Base-by-base conservation (phyloP, 2,329 filamentous ascomycete genomes). In the Paraconiothyrium sp. region DNA sequence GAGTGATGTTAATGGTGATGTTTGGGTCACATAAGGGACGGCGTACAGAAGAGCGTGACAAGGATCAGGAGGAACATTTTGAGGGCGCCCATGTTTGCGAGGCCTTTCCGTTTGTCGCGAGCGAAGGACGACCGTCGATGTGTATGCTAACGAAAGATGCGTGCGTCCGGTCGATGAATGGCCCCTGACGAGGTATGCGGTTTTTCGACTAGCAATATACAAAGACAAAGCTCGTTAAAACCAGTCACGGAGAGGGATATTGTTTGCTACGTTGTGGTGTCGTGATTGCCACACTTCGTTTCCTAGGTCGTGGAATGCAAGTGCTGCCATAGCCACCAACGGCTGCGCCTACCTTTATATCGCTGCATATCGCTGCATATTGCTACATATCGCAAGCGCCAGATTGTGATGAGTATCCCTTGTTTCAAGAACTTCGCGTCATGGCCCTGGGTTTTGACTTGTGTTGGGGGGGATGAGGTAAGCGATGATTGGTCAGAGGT, bases 11-110 rank as follows among this genome's bases (percentile, higher is more conserved):
- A 39, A 34, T 51, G 32, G 43, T 49, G 46, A 13, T 39, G 41
- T 13, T 4, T 20, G 10, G 41, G 48, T 34, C 14, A 6, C 20
- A 20, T 20, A 3, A 22, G 13, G 27, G 49, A 13, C 54, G 20
- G 47, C 63, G 35, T 74, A 81, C 80, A 58, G 71, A 84, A 80
- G 68, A 83, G 76, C 35, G 81, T 82, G 62, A 83, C 76, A 63
- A 83, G 73, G 47, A 83, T 76, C 32, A 83, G 73, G 49, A 83
- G 67, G 51, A 83, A 72, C 4, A 75, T 75, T 47, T 68, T 69
- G 35, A 70, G 13, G 54, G 37, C 30, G 34, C 37, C 35, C 58
- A 60, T 60, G 13, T 54, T 54, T 41, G 34, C 34, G 35, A 37
- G 32, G 7, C 7, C 20, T 51, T 37, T 30, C 32, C 7, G 35